phyloP scores from a whole-genome alignment of 306 rosid species.

The Quercus bicolor region DNA sequence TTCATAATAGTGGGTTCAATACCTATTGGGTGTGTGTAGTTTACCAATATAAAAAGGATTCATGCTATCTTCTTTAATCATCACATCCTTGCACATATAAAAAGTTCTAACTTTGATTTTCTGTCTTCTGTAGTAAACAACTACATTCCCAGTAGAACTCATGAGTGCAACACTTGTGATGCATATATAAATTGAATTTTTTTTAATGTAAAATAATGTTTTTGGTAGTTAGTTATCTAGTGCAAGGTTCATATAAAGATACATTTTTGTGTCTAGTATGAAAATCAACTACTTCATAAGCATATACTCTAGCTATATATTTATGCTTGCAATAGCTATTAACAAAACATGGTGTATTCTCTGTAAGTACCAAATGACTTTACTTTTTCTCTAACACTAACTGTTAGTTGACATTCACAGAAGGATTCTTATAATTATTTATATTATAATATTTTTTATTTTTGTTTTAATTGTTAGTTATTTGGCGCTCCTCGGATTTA shows the following conservation, averaged over 20 bases:
- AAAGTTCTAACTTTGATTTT: background rate
- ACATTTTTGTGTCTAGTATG: background rate
- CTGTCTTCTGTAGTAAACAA: background rate
- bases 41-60: background rate
- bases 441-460: background rate
- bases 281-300: background rate
- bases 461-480: slow-evolving; percentile 38
- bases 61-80: background rate
- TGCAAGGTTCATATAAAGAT: background rate
- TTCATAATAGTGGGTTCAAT: no score
- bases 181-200: background rate
- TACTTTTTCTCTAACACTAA: background rate
- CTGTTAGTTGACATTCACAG: background rate
- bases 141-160: background rate
- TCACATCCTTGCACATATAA: background rate
- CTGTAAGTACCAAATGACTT: background rate
- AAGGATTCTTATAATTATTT: background rate
- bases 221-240: background rate
- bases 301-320: background rate
- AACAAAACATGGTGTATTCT: background rate
- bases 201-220: background rate
- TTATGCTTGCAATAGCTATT: background rate
- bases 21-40: no score
- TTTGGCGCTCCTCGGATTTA: slow-evolving; percentile 72
- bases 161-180: background rate